Evolutionary conservation across 768 basidiomycete genomes (phyloP), one percentile per base, ranked within the genome.

Genomic region (Podaxis sp.): DNA sequence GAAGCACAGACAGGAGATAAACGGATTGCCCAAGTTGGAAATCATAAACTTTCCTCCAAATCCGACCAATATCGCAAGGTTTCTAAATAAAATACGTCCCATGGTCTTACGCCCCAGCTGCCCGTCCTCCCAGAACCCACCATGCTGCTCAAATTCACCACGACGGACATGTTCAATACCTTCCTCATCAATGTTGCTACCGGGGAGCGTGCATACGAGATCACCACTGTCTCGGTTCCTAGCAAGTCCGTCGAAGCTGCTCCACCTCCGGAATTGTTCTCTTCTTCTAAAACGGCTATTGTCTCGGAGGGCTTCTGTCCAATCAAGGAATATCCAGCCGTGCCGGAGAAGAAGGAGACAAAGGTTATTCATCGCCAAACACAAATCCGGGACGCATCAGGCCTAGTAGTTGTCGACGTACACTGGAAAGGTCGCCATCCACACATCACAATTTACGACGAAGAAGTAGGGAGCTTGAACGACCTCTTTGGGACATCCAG

Each of bases 111-210:
- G 50, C 57, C 36, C 47, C 38, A 37, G 52, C 46, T 38, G 18
- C 14, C 23, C 57, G 27, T 27, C 46, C 52, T 55, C 62, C 46
- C 36, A 57, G 21, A 54, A 51, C 28, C 53, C 67, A 70, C 55
- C 50, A 86, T 85, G 84, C 69, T 86, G 35, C 77, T 86, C 69
- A 84, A 79, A 76, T 85, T 86, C 68, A 80, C 83, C 44, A 75
- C 80, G 35, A 68, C 79, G 14, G 84, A 86, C 63, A 82, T 87
- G 70, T 78, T 87, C 42, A 82, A 86, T 66, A 80, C 81, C 1
- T 63, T 75, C 14, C 82, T 87, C 46, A 67, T 84, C 63, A 78
- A 83, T 64, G 79, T 83, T 2, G 72, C 77, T n/a, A 81, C 84
- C 11, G 79, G 83, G 38, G 67, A 75, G 48, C 69, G 74, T 10